These are phyloP conservation scores for Carex pumila DNA, from an alignment of 176 grass and related monocot genomes.

Conservation along the genomic window DNA sequence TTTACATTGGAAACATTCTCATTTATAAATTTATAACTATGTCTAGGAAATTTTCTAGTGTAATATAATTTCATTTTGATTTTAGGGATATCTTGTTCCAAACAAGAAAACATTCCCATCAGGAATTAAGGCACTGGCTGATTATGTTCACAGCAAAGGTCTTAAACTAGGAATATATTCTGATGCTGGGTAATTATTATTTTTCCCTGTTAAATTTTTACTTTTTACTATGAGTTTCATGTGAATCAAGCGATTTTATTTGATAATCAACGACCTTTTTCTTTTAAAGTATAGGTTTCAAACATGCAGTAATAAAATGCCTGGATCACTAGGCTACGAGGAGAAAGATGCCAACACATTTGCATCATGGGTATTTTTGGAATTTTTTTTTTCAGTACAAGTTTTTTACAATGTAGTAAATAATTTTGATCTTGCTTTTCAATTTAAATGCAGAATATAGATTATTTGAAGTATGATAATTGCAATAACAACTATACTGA, in stretches of 20 bases:
- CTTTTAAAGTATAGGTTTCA: slow-evolving; percentile 27
- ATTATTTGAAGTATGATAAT: slow-evolving; percentile 98
- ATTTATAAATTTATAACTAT: neutral
- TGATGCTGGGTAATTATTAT: slow-evolving; percentile 63
- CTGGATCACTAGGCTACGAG: slow-evolving; percentile 71
- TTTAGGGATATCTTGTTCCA: slow-evolving; percentile 52
- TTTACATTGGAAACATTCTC: slow-evolving; percentile 1
- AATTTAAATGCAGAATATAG: slow-evolving; percentile 44
- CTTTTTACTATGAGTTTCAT: neutral
- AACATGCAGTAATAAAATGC: slow-evolving; percentile 65
- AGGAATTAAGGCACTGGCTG: slow-evolving; percentile 71
- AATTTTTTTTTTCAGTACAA: neutral
- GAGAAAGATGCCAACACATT: slow-evolving; percentile 73
- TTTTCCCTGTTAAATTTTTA: neutral
- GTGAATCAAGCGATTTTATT: neutral
- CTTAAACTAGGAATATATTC: slow-evolving; percentile 94
- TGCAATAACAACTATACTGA: slow-evolving; percentile 76
- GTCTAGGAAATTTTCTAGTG: neutral
- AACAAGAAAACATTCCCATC: slow-evolving; percentile 60
- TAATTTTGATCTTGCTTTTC: neutral
- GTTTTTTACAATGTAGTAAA: neutral
- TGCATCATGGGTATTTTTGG: slow-evolving; percentile 62
- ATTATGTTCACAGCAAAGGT: slow-evolving; percentile 83
- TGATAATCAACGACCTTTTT: neutral
- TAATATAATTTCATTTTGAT: neutral